phyloP scores from a whole-genome alignment of 108 stramenopile species.

The Discostella stelligeroides region DNA sequence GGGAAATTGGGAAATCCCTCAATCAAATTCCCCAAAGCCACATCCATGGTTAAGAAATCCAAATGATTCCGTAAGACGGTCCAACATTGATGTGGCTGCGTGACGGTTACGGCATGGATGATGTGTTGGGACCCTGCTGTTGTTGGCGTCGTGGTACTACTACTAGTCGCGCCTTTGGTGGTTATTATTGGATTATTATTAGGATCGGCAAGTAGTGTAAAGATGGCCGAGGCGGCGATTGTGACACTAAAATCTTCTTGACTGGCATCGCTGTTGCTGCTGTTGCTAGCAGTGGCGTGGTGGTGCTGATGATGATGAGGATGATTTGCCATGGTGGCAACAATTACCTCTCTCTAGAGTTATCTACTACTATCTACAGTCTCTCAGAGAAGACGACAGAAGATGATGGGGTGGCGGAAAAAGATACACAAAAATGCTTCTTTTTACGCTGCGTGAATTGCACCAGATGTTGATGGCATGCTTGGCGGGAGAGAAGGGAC shows the following conservation, averaged over 20 bases:
- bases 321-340: too few species aligned
- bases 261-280: constrained; percentile 7
- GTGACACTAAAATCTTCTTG: constrained; percentile 33
- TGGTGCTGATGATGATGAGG: too few species aligned
- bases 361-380: too few species aligned
- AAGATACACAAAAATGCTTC: too few species aligned
- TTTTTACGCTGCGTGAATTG: too few species aligned
- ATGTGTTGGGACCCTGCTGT: constrained; percentile 27
- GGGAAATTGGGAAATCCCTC: constrained; percentile 34
- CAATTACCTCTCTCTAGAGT: too few species aligned
- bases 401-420: too few species aligned
- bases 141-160: background rate
- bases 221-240: constrained; percentile 34
- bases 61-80: constrained; percentile 83
- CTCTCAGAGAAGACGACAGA: too few species aligned
- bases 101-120: constrained; percentile 77
- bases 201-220: constrained; percentile 2
- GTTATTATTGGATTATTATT: constrained; percentile 9
- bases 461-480: too few species aligned
- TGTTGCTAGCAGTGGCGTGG: too few species aligned
- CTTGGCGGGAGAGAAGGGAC: too few species aligned
- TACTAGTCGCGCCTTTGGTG: too few species aligned
- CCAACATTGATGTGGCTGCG: constrained; percentile 86
- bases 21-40: constrained; percentile 45
- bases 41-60: constrained; percentile 68